Evolutionary conservation across 2,329 filamentous ascomycete genomes (phyloP).

Genomic region (Onygenales sp.): DNA sequence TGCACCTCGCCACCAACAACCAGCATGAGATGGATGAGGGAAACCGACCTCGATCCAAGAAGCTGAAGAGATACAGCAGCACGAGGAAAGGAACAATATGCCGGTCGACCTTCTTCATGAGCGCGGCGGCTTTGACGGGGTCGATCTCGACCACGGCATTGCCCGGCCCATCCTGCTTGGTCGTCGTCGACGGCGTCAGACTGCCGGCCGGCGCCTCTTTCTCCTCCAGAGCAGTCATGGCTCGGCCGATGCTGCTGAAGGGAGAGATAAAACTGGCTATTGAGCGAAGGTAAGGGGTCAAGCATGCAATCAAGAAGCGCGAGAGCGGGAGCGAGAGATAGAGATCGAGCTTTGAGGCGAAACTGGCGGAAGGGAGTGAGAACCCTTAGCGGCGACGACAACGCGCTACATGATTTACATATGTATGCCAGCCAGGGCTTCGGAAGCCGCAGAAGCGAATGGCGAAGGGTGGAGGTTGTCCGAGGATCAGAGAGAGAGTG

Average conservation of each 20-base stretch:
- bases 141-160: constrained; percentile 16
- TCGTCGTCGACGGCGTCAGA: not conserved
- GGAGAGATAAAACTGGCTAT: not conserved
- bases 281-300: not conserved
- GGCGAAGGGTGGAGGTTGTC: not conserved
- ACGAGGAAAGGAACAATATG: constrained; percentile 34
- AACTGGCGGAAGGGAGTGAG: not conserved
- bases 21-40: not conserved
- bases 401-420: not conserved
- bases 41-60: constrained; percentile 51
- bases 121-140: constrained; percentile 17
- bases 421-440: not conserved
- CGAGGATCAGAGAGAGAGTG: too few relatives aligned
- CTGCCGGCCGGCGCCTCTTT: not conserved
- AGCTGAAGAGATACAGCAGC: constrained; percentile 59
- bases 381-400: not conserved
- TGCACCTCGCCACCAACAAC: not conserved
- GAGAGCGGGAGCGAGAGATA: not conserved
- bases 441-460: not conserved
- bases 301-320: not conserved
- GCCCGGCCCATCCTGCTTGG: not conserved
- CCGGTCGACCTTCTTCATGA: constrained; percentile 32
- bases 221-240: not conserved
- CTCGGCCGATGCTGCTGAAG: not conserved
- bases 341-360: not conserved